Base-by-base conservation (phyloP, 495 filamentous ascomycete genomes). In the Wilcoxina mikolae region DNA sequence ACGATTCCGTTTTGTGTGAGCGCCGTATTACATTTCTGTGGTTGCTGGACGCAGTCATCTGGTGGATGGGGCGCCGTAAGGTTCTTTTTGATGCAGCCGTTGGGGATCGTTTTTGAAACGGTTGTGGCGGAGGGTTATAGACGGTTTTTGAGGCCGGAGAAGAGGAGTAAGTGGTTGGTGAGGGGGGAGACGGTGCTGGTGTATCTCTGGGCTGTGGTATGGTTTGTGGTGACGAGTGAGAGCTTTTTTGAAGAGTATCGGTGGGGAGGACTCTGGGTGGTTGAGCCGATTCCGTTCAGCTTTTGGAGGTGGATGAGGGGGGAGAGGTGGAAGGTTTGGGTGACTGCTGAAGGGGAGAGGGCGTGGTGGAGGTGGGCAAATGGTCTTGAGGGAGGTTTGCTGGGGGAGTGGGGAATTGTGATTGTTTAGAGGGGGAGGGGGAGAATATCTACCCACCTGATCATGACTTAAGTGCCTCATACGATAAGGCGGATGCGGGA, bases 161-260 rank as follows among this genome's bases (percentile, higher is more conserved):
- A 47, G 11, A 29, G 11, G 7, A 25, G 47, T 2, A 4, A 2
- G n/a, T 2, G 11, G 20, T n/a, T 2, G 3, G 27, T 3, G 0
- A 12, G 10, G 15, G 12, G 56, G 1, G 59, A 61, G 33, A 51
- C 22, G 18, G 22, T 5, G 0, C 12, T 28, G n/a, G 26, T 42
- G 10, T 62, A 62, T 43, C 3, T 48, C 18, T 61, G 58, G 58
- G n/a, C 39, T 2, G 11, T 58, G 2, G n/a, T 20, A 3, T 62
- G 60, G 60, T 61, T 62, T 31, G 26, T 22, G 5, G n/a, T 17
- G 15, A 50, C 50, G 4, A 52, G 44, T 3, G 33, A 17, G 4
- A 39, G 17, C 15, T 62, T 62, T 22, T 57, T 60, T 24, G 54
- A 60, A 4, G 60, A 62, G 26, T 62, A 62, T 44, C 47, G 60